phyloP scores from a whole-genome alignment of 345 rosid genomes.

The Salix purpurea region DNA sequence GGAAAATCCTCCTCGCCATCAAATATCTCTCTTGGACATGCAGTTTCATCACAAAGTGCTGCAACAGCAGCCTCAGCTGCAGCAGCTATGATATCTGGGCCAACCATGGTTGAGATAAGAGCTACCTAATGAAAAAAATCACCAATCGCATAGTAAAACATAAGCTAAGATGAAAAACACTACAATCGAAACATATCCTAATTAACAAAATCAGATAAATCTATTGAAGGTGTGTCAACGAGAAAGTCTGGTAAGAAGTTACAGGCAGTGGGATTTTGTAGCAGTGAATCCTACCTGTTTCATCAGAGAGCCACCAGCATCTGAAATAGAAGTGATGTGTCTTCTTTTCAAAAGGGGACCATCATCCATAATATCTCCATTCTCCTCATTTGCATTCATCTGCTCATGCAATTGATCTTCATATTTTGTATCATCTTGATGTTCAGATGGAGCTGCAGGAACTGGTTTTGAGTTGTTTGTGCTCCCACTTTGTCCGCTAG shows the following conservation, averaged over 20 bases:
- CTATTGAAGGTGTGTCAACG: background rate
- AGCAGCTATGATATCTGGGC: slow-evolving; percentile 60
- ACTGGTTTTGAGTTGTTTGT: slow-evolving; percentile 24
- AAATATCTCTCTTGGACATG: slow-evolving; percentile 70
- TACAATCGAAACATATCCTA: background rate
- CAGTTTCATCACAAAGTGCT: slow-evolving; percentile 71
- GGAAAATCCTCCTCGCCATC: slow-evolving; percentile 29
- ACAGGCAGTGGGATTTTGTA: background rate
- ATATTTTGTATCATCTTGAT: slow-evolving; percentile 22
- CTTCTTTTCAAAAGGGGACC: slow-evolving; percentile 58
- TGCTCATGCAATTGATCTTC: slow-evolving; percentile 34
- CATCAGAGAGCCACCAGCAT: slow-evolving; percentile 58
- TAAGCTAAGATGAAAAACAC: background rate
- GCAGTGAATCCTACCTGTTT: slow-evolving; percentile 50
- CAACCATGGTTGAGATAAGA: slow-evolving; percentile 55
- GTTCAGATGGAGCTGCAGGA: slow-evolving; percentile 29
- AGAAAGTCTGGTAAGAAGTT: background rate
- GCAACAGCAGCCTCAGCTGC: slow-evolving; percentile 77
- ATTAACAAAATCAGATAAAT: background rate
- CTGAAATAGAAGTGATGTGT: slow-evolving; percentile 36
- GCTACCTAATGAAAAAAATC: slow-evolving; percentile 45
- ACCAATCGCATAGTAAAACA: background rate
- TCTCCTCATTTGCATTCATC: slow-evolving; percentile 28
- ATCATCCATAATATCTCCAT: slow-evolving; percentile 38
- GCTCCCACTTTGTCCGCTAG: slow-evolving; percentile 18